Percentiles rank a stretch among this genome's conserved stretches.
These are phyloP conservation scores for Dentipellis sp. DNA, from an alignment of 768 basidiomycete genomes.

Conservation along the genomic window DNA sequence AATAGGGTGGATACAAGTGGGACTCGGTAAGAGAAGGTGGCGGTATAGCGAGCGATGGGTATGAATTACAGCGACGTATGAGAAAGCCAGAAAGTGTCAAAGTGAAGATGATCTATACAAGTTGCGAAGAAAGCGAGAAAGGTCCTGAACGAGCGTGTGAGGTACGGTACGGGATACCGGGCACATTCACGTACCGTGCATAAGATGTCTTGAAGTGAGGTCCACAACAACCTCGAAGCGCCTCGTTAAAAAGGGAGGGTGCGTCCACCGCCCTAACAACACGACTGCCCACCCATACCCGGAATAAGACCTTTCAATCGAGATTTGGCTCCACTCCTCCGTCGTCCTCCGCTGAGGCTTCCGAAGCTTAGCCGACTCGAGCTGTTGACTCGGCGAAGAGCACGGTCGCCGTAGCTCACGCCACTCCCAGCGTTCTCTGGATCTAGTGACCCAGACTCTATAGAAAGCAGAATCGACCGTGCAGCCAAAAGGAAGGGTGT, in stretches of 20 bases:
- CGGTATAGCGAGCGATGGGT: slow-evolving; percentile 32
- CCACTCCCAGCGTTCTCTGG: slow-evolving; percentile 94
- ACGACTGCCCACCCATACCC: slow-evolving; percentile 35
- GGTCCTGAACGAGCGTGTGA: not conserved
- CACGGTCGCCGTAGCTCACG: slow-evolving; percentile 93
- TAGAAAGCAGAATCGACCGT: slow-evolving; percentile 79
- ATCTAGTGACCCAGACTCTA: slow-evolving; percentile 85
- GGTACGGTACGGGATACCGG: no score
- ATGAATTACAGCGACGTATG: slow-evolving; percentile 19
- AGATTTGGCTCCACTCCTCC: slow-evolving; percentile 47
- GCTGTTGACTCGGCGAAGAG: slow-evolving; percentile 82
- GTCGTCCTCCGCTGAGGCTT: slow-evolving; percentile 61
- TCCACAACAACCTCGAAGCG: no score
- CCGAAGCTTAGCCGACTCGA: slow-evolving; percentile 86
- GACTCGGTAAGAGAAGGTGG: slow-evolving; percentile 18
- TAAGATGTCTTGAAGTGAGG: no score
- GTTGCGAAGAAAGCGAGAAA: not conserved
- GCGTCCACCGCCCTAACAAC: slow-evolving; percentile 39
- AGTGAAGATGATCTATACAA: not conserved
- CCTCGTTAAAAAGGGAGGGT: not conserved
- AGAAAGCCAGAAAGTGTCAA: slow-evolving; percentile 2
- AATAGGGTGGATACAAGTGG: slow-evolving; percentile 9
- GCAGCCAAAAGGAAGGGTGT: slow-evolving; percentile 87
- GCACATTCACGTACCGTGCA: no score
- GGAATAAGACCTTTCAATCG: slow-evolving; percentile 57